Percentiles rank a stretch among this genome's conserved stretches.
phyloP scores from a whole-genome alignment of 2,329 filamentous ascomycete species.

The Zymoseptoria pseudotritici region DNA sequence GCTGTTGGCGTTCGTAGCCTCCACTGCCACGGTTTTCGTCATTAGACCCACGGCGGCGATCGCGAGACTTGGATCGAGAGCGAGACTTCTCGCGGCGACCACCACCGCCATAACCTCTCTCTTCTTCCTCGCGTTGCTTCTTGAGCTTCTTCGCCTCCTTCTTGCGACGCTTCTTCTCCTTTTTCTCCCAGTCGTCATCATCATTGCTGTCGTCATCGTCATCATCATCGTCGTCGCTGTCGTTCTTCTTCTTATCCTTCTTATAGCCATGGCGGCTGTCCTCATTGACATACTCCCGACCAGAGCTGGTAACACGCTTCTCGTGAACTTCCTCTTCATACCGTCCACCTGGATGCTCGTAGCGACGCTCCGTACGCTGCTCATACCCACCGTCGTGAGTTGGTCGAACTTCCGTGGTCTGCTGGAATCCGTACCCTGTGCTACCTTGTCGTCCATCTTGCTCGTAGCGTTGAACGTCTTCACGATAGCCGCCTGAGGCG shows the following conservation, averaged over 20 bases:
- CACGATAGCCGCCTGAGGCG: slow-evolving; percentile 49
- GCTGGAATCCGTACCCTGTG: slow-evolving; percentile 51
- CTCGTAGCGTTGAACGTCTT: slow-evolving; percentile 56
- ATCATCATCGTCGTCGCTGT: slow-evolving; percentile 26
- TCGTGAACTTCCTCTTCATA: slow-evolving; percentile 36
- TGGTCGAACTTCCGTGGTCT: slow-evolving; percentile 49
- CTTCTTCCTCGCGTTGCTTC: slow-evolving; percentile 21
- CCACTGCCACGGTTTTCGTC: slow-evolving; percentile 6
- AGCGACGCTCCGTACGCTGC: slow-evolving; percentile 49
- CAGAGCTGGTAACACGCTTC: slow-evolving; percentile 16
- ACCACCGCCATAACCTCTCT: slow-evolving; percentile 11
- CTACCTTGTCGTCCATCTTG: slow-evolving; percentile 40
- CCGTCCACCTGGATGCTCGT: slow-evolving; percentile 37
- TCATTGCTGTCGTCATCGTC: slow-evolving; percentile 25
- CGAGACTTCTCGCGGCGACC: neutral
- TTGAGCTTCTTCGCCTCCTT: slow-evolving; percentile 29
- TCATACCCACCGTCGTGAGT: slow-evolving; percentile 51
- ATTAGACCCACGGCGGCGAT: slow-evolving; percentile 12
- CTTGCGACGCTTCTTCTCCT: slow-evolving; percentile 35
- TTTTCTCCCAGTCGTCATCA: slow-evolving; percentile 34
- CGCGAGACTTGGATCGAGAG: slow-evolving; percentile 2
- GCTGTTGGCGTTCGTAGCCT: slow-evolving; percentile 10
- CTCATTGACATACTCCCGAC: slow-evolving; percentile 21
- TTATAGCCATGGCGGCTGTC: slow-evolving; percentile 24
- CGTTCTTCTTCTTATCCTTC: slow-evolving; percentile 26